Percentiles rank a stretch among this genome's conserved stretches.
phyloP scores from a whole-genome alignment of 768 basidiomycete species.

The Boletus pseudopeckii region DNA sequence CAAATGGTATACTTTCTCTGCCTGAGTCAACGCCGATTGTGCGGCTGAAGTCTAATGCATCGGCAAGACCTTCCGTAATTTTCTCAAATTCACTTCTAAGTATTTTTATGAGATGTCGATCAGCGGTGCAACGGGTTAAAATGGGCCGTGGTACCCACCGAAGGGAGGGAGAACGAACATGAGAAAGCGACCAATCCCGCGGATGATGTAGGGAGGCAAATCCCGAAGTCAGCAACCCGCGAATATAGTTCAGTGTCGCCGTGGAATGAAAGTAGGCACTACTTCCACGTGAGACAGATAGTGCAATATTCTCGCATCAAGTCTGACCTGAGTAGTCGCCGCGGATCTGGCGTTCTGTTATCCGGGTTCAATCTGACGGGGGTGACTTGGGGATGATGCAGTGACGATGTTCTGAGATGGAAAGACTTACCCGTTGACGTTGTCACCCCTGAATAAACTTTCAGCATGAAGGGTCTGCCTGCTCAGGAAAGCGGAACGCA shows the following conservation, averaged over 20 bases:
- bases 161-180: constrained; percentile 82
- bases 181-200: constrained; percentile 85
- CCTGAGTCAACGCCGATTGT: constrained; percentile 77
- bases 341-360: constrained; percentile 87
- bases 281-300: constrained; percentile 7
- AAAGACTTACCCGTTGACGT: constrained; percentile 77
- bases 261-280: constrained; percentile 97
- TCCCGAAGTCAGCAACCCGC: constrained; percentile 83
- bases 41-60: constrained; percentile 89
- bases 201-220: constrained; percentile 94
- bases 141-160: constrained; percentile 40
- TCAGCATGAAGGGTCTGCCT: neutral
- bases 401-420: neutral
- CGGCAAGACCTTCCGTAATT: constrained; percentile 79
- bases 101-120: constrained; percentile 8
- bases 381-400: neutral
- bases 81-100: constrained; percentile 75
- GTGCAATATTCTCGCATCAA: neutral
- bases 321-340: constrained; percentile 70
- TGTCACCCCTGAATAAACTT: constrained; percentile 71
- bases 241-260: constrained; percentile 89
- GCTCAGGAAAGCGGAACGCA: constrained; percentile 31
- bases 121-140: constrained; percentile 7
- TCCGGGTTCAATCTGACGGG: constrained; percentile 51
- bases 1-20: constrained; percentile 48